Conservation (phyloP, 495 filamentous ascomycete species). For the Astrothelium subdiscretum region DNA sequence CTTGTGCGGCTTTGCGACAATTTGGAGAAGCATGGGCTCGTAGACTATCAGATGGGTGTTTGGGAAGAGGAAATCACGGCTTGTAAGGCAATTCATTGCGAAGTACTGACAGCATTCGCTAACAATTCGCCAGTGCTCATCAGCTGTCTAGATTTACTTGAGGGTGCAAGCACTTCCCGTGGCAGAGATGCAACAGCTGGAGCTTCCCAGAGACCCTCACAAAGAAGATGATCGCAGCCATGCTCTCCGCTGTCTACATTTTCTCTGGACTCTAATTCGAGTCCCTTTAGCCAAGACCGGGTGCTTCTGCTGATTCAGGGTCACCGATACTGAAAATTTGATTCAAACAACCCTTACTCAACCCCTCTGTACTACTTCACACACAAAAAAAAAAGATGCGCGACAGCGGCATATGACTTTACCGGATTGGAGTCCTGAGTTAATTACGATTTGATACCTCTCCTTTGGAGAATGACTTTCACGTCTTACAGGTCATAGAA, state of each 20-base stretch:
- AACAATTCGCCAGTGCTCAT: background rate
- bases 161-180: background rate
- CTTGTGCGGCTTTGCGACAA: slow-evolving; percentile 72
- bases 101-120: background rate
- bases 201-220: background rate
- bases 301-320: background rate
- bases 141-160: background rate
- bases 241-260: background rate
- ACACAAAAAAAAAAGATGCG: background rate
- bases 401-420: background rate
- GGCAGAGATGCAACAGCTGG: background rate
- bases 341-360: too few relatives aligned
- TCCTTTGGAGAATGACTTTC: background rate
- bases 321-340: too few relatives aligned
- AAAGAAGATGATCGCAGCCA: background rate
- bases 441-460: slow-evolving; percentile 1
- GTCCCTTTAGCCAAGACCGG: background rate
- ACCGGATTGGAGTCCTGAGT: background rate
- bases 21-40: slow-evolving; percentile 77
- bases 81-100: slow-evolving; percentile 41
- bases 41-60: slow-evolving; percentile 95
- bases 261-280: background rate
- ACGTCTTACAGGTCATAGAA: background rate
- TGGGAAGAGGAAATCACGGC: slow-evolving; percentile 88
- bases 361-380: background rate